Conservation (phyloP, 495 filamentous ascomycete species). For the Collariella sp. region DNA sequence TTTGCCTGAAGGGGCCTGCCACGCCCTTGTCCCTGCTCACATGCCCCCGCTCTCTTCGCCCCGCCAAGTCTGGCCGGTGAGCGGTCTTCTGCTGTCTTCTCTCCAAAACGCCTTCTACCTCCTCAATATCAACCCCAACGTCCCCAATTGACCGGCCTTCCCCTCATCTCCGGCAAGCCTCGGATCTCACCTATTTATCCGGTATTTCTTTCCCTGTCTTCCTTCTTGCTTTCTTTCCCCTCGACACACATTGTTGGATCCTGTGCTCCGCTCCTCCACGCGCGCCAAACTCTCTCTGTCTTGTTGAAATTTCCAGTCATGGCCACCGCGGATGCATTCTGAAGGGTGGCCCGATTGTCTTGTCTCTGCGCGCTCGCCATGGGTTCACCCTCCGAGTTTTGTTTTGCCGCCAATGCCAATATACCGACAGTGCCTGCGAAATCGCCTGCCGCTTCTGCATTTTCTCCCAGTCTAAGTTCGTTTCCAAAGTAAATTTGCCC, state of each 20-base stretch:
- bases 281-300: slow-evolving; percentile 4
- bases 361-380: slow-evolving; percentile 34
- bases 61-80: neutral
- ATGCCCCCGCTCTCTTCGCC: slow-evolving; percentile 20
- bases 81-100: neutral
- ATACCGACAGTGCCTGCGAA: neutral
- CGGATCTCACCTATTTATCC: neutral
- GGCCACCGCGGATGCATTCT: slow-evolving; percentile 40
- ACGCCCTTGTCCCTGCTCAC: slow-evolving; percentile 5
- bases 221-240: neutral
- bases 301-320: slow-evolving; percentile 26
- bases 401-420: slow-evolving; percentile 17
- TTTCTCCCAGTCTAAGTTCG: neutral
- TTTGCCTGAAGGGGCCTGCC: neutral
- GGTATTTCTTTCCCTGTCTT: neutral
- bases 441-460: neutral
- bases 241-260: neutral
- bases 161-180: slow-evolving; percentile 14
- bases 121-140: neutral
- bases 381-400: slow-evolving; percentile 43
- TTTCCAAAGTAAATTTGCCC: neutral
- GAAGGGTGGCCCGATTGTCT: slow-evolving; percentile 43
- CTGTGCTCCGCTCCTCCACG: slow-evolving; percentile 17
- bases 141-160: slow-evolving; percentile 11
- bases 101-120: neutral